Evolutionary conservation across 176 grass and related monocot species (phyloP), one percentile per base, ranked within the genome.

Genomic region (Oryza meridionalis): DNA sequence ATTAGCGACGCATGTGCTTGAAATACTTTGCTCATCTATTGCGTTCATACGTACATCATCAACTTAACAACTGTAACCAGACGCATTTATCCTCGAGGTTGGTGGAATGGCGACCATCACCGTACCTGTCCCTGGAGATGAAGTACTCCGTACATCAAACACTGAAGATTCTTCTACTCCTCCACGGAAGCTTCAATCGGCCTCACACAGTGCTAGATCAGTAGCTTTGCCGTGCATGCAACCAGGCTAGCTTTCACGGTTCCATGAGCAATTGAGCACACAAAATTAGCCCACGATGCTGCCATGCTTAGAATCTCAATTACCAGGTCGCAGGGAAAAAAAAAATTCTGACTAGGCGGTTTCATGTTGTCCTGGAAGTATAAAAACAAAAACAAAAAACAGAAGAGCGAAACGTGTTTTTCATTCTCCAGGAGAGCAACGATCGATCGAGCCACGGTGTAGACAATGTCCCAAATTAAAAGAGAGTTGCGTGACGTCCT

Each of bases 1-100:
- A 76, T 31, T 76, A 69, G 75, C 63, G 16, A 81, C 13, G 25
- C 78, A 77, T 76, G 49, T 7, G 35, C 65, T 82, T 87, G 22
- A 55, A 62, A 62, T 62, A 21, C 46, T 55, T 55, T 75, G 16
- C 46, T 75, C 72, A 19, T 51, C 44, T 46, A 62, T 49, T 73
- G 45, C 70, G 61, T 81, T 22, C 70, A 81, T 73, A 58, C 70
- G 25, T 55, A 33, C 26, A 33, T 12, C 73, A 59, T n/a, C 73
- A 59, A 19, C 14, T 19, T 31, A 51, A 21, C 70, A 69, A 16
- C 62, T 5, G 33, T 38, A 17, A 64, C 44, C 45, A 17, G 8
- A 13, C 45, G 15, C 64, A 21, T 42, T 65, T 19, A 42, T 71
- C 38, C 15, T 43, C 44, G 0, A 67, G 44, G 44, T 49, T 73